These are phyloP conservation scores for Penicillium vulpinum DNA, from an alignment of 2,329 filamentous ascomycete genomes.

Conservation along the genomic window DNA sequence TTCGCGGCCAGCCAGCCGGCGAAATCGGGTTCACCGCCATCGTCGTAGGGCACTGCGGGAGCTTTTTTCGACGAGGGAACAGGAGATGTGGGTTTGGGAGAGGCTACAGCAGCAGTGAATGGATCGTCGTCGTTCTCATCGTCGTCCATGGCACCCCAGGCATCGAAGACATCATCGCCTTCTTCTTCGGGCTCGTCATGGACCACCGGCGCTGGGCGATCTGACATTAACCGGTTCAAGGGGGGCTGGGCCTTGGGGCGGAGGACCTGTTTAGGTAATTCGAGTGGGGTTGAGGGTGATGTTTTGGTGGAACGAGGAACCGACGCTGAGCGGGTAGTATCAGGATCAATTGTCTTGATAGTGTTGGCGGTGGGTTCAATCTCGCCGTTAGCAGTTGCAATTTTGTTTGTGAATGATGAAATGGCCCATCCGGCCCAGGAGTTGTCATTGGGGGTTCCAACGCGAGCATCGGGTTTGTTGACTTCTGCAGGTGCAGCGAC, in stretches of 20 bases:
- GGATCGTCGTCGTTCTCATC: conserved; percentile 50
- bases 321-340: conserved; percentile 48
- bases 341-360: conserved; percentile 45
- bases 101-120: conserved; percentile 35
- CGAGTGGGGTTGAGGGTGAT: conserved; percentile 28
- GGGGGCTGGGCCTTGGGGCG: conserved; percentile 30
- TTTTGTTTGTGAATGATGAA: conserved; percentile 95
- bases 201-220: conserved; percentile 39
- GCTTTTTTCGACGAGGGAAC: conserved; percentile 31
- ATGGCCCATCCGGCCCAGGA: conserved; percentile 98
- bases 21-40: conserved; percentile 89
- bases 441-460: conserved; percentile 71
- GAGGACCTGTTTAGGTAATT: conserved; percentile 24
- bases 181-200: conserved; percentile 48
- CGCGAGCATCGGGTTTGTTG: conserved; percentile 61
- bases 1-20: conserved; percentile 92
- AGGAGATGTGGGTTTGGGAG: conserved; percentile 27
- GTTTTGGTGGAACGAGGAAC: conserved; percentile 47
- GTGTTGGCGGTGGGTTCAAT: conserved; percentile 66
- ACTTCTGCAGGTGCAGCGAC: conserved; percentile 56
- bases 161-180: conserved; percentile 65
- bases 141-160: conserved; percentile 70
- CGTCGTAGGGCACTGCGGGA: conserved; percentile 65
- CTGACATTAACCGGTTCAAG: conserved; percentile 44
- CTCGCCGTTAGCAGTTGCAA: conserved; percentile 79